Evolutionary conservation across 2,329 filamentous ascomycete species (phyloP), one percentile per base, ranked within the genome.

Genomic region (Mycosphaerella sp.): DNA sequence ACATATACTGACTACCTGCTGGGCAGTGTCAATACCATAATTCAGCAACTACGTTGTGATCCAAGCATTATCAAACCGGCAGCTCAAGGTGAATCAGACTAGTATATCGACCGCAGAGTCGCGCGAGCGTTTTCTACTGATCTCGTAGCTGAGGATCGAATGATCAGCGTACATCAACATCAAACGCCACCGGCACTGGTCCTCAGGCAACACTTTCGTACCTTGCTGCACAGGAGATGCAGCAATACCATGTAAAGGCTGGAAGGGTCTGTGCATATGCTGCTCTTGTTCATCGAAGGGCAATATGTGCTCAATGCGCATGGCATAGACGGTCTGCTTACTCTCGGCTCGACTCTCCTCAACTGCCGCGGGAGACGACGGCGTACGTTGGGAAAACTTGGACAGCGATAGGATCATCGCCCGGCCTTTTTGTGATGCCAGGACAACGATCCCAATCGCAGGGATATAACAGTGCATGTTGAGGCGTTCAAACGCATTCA

Each of bases 111-210:
- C 51, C 12, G 35, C 59, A 17, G 55, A 51, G 39, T 58, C 53
- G 27, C 44, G 16, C n/a, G 21, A 46, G 16, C 50, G 55, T 27
- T 46, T 48, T 47, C 64, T 69, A 17, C 62, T 60, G n/a, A 89
- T 67, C 66, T 87, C 82, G 69, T 89, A 90, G 52, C 78, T 83
- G 57, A 88, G 63, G 25, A 90, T 77, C 1, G 79, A 78, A 60
- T 87, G 81, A 66, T 89, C 81, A 52, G 77, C 76, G 64, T 85
- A 90, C 65, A 87, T 82, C 67, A 90, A 69, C 65, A 91, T 78
- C 51, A 91, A 59, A 52, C 85, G 73, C 75, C 84, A 89, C 51
- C 79, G 74, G 56, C 73, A 72, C 53, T 72, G 66, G 61, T 50
- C 58, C 40, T 60, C 61, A 12, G 41, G 48, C 28, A 54, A 34